Evolutionary conservation across 768 basidiomycete species (phyloP).

Genomic region (Kondoa subrosea): DNA sequence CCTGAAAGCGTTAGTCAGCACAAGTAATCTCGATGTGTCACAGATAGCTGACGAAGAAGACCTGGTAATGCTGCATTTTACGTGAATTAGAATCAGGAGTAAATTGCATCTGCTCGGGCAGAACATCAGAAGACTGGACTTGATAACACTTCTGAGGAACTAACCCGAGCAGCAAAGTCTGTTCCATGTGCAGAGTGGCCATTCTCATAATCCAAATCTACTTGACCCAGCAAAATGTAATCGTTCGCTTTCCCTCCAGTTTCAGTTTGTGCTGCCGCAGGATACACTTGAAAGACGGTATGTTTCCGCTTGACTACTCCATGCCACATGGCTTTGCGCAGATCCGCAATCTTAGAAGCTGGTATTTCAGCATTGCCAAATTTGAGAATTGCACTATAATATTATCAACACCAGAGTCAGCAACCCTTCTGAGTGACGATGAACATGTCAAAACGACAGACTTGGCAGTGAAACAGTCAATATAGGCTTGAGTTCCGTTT

Average conservation of each 20-base stretch:
- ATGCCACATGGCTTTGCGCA: slow-evolving; percentile 1
- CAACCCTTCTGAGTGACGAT: neutral
- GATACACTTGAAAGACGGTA: too few species aligned
- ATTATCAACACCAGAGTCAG: slow-evolving; percentile 13
- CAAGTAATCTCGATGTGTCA: neutral
- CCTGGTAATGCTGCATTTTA: slow-evolving; percentile 3
- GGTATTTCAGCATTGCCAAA: slow-evolving; percentile 1
- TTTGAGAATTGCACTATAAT: neutral
- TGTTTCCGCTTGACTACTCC: neutral
- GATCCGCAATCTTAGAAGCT: neutral
- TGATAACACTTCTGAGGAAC: neutral
- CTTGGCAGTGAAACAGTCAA: neutral
- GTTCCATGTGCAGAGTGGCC: neutral
- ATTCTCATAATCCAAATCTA: slow-evolving; percentile 3
- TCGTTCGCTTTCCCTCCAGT: neutral
- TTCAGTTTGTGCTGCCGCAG: neutral
- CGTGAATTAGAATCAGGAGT: neutral
- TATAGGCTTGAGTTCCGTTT: neutral
- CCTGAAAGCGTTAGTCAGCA: neutral
- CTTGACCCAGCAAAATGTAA: neutral
- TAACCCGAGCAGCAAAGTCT: neutral
- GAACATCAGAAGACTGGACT: neutral
- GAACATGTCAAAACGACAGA: neutral
- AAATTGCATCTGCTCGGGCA: slow-evolving; percentile 4
- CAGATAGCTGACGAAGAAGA: neutral